phyloP scores from a whole-genome alignment of 2,329 filamentous ascomycete species.

The Diaporthe vaccinii region DNA sequence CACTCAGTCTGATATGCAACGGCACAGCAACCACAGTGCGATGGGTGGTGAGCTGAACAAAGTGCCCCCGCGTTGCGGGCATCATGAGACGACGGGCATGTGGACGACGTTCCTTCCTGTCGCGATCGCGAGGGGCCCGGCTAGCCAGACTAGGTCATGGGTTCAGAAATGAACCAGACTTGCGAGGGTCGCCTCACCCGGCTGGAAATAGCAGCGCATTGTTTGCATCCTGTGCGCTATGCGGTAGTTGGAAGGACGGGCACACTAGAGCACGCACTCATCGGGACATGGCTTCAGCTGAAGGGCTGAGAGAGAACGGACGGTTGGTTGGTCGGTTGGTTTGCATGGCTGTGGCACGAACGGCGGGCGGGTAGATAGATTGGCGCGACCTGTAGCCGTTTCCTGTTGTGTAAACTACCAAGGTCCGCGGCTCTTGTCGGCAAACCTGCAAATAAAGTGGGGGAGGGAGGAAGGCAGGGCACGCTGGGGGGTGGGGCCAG shows the following conservation, averaged over 20 bases:
- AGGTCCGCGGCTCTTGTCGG: slow-evolving; percentile 31
- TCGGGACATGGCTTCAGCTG: not conserved
- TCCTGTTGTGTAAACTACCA: not conserved
- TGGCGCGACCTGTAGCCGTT: slow-evolving; percentile 19
- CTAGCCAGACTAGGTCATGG: not conserved
- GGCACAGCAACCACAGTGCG: not conserved
- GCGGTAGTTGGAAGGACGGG: not conserved
- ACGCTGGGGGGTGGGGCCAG: not conserved
- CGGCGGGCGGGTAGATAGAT: slow-evolving; percentile 25
- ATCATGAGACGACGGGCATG: slow-evolving; percentile 25
- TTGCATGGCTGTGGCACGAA: slow-evolving; percentile 28
- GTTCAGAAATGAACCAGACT: slow-evolving; percentile 20
- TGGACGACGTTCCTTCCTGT: slow-evolving; percentile 3
- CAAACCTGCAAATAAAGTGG: slow-evolving; percentile 29
- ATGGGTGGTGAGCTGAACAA: not conserved
- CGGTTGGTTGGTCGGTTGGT: not conserved
- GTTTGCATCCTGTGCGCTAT: not conserved
- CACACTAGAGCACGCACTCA: not conserved
- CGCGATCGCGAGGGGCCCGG: slow-evolving; percentile 2
- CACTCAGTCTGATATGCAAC: slow-evolving; percentile 17
- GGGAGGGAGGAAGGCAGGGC: not conserved
- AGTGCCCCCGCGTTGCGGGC: not conserved
- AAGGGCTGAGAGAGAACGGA: slow-evolving; percentile 17
- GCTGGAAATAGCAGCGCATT: slow-evolving; percentile 15
- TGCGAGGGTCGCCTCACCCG: not conserved